Base-by-base conservation (phyloP, 352 stramenopile genomes). In the Phytophthora syringae region DNA sequence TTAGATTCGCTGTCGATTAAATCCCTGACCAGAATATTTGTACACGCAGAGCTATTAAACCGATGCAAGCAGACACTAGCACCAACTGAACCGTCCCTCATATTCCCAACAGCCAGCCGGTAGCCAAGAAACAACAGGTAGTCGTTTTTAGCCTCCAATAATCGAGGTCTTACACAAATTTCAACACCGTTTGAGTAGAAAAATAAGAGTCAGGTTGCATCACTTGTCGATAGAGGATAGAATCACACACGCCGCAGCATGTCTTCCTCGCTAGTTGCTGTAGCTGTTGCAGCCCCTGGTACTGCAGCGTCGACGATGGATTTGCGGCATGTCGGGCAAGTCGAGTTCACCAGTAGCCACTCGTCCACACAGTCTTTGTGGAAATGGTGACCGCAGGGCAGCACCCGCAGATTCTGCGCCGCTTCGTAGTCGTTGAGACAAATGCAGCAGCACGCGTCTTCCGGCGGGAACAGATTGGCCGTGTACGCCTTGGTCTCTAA, bases 351-450 rank as follows among this genome's bases (percentile, higher is more conserved):
- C 25, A 92, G 39, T 13, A 97, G 77, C 89, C 89, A 97, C 68
- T 94, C 87, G 72, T 97, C 89, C 28, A 96, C 85, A 52, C 89
- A 97, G n/a, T 95, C 87, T 64, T 92, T 90, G 67, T 96, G 88
- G 73, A 99, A 99, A 64, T 97, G 88, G 73, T 99, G 97, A n/a
- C 87, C 64, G 68, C 97, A 99, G 11, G 95, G 95, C 55, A 99
- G 74, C 30, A 98, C 82, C 37, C 96, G 86, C 27, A 99, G 77
- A 12, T 92, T 73, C 73, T 99, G 96, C 20, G 89, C 76, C 0
- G 59, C 12, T 39, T 92, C 85, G 68, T 97, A 98, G 40, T 97
- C 80, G 60, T 93, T 95, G 20, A 97, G 62, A 51, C 92, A 98
- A 64, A 98, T 97, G 67, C 90, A 93, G 79, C 93, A 98, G 65